Evolutionary conservation across 495 filamentous ascomycete genomes (phyloP).

Genomic region (Aspergillus carlsbadensis): DNA sequence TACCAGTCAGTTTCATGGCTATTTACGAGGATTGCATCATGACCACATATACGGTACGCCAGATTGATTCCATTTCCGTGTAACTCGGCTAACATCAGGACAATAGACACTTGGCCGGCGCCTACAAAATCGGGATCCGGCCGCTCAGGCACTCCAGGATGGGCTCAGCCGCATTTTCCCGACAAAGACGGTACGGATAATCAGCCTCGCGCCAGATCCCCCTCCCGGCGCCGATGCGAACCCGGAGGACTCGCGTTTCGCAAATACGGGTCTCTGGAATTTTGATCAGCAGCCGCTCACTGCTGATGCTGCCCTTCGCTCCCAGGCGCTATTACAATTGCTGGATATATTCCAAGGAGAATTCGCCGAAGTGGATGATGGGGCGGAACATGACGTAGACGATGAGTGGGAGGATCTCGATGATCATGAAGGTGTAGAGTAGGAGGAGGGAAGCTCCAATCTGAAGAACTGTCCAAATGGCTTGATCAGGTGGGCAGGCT

Average conservation of each 20-base stretch:
- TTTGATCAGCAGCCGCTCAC: constrained; percentile 5
- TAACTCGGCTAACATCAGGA: constrained; percentile 12
- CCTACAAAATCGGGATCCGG: constrained; percentile 13
- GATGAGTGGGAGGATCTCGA: constrained; percentile 14
- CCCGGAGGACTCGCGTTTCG: neutral
- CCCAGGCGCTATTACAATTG: constrained; percentile 31
- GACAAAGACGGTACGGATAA: constrained; percentile 36
- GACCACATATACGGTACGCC: constrained; percentile 38
- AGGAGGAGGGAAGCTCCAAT: too few species aligned
- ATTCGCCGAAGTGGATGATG: constrained; percentile 19
- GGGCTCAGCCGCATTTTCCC: constrained; percentile 36
- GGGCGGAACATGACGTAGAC: constrained; percentile 18
- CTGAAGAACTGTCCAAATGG: too few species aligned
- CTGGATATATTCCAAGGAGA: constrained; percentile 32
- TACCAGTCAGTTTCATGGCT: constrained; percentile 42
- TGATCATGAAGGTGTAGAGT: constrained; percentile 1
- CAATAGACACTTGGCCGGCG: constrained; percentile 37
- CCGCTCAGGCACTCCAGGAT: neutral
- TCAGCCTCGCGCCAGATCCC: constrained; percentile 33
- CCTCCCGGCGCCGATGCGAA: constrained; percentile 1
- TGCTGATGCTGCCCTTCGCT: constrained; percentile 17
- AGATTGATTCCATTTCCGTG: neutral
- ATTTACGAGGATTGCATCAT: constrained; percentile 41
- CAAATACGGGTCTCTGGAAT: constrained; percentile 12
- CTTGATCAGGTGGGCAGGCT: too few species aligned